A percentile compares a stretch with the other conserved stretches of the same genome.
Evolutionary conservation across 306 rosid genomes (phyloP).

Genomic region (Sphenostylis stenocarpa): DNA sequence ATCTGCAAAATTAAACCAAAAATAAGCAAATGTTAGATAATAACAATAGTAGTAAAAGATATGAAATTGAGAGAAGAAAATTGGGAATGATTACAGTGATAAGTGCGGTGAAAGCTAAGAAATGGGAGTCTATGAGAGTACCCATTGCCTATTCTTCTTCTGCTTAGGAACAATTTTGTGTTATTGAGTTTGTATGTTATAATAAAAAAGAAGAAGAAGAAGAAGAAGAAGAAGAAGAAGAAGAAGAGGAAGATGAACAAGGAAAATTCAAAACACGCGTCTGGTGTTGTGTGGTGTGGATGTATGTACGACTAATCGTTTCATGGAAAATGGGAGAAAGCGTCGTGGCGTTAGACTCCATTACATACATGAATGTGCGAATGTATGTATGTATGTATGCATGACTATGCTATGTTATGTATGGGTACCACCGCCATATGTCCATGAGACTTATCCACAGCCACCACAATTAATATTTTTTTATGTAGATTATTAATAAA

Average conservation of each 20-base stretch:
- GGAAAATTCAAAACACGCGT: neutral
- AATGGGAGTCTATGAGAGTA: conserved; percentile 77
- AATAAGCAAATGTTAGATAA: neutral
- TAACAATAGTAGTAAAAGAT: neutral
- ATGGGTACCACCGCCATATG: too few species aligned
- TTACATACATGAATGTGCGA: too few species aligned
- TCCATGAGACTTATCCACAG: too few species aligned
- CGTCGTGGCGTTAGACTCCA: too few species aligned
- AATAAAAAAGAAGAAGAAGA: too few species aligned
- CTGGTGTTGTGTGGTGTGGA: neutral
- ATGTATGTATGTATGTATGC: too few species aligned
- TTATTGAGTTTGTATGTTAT: neutral
- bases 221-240: neutral
- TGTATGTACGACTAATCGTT: too few species aligned
- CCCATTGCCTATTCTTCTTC: conserved; percentile 36
- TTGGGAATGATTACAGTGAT: conserved; percentile 59
- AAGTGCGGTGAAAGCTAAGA: conserved; percentile 80
- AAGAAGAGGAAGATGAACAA: neutral
- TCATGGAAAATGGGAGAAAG: too few species aligned
- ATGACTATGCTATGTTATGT: too few species aligned
- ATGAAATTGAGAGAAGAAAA: neutral
- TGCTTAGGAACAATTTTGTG: neutral
- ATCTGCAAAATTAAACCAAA: conserved; percentile 43
- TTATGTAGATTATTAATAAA: too few species aligned
- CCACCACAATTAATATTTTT: too few species aligned